Conservation (phyloP, 805 yeast genomes). For the Candida namnaoensis region DNA sequence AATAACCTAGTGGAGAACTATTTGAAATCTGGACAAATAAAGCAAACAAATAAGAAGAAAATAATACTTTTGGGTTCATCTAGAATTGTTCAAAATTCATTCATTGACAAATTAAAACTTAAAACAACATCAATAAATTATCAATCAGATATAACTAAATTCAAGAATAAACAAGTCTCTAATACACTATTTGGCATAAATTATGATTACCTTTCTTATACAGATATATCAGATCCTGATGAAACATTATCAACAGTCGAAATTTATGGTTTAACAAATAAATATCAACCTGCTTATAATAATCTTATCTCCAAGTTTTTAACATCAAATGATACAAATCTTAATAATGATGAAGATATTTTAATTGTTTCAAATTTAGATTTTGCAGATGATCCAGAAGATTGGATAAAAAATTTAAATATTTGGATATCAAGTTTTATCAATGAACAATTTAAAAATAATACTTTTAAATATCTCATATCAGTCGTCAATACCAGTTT, state of each 20-base stretch:
- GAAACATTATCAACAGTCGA: constrained; percentile 10
- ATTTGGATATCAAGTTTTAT: constrained; percentile 5
- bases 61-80: constrained; percentile 8
- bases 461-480: background rate
- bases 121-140: no score
- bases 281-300: background rate
- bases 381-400: constrained; percentile 6
- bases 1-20: constrained; percentile 5
- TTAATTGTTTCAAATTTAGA: constrained; percentile 10
- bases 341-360: background rate
- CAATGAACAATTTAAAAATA: background rate
- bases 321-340: background rate
- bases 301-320: background rate
- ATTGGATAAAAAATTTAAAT: background rate
- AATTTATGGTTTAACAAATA: constrained; percentile 8
- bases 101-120: constrained; percentile 6
- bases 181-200: constrained; percentile 9
- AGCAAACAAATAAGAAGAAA: constrained; percentile 3
- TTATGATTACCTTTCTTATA: constrained; percentile 12
- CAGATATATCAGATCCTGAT: constrained; percentile 3
- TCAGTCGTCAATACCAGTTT: constrained; percentile 4
- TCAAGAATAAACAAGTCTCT: background rate
- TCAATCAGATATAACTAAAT: no score
- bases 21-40: background rate
- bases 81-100: constrained; percentile 3